Percentiles rank a stretch among this genome's conserved stretches.
These are phyloP conservation scores for Phaseolus coccineus DNA, from an alignment of 331 rosid species.

Conservation along the genomic window DNA sequence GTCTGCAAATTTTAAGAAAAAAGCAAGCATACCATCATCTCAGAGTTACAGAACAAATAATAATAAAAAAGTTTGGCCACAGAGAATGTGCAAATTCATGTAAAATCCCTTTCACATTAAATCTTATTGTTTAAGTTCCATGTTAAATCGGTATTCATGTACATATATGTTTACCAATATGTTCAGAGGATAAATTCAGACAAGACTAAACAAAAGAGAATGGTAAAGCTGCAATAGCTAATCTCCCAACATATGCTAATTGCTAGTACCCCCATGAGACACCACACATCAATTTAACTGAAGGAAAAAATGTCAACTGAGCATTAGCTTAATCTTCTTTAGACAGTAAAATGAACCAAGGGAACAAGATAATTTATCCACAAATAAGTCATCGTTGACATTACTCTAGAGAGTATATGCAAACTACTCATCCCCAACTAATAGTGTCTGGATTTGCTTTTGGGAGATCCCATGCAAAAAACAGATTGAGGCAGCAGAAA, in stretches of 20 bases:
- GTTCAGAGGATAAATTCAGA: constrained; percentile 10
- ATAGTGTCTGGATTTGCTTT: constrained; percentile 4
- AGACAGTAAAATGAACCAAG: background rate
- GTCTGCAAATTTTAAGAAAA: constrained; percentile 58
- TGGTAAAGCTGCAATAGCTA: background rate
- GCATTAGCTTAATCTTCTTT: background rate
- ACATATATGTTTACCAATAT: background rate
- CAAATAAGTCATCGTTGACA: constrained; percentile 30
- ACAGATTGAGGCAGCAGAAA: constrained; percentile 34
- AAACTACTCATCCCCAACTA: constrained; percentile 6
- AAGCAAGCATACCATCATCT: constrained; percentile 33
- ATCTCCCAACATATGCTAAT: background rate
- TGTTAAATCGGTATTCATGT: background rate
- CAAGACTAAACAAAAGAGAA: background rate
- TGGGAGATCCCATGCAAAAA: constrained; percentile 10
- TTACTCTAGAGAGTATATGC: background rate
- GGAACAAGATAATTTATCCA: background rate
- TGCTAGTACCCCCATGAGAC: background rate
- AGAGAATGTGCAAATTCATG: constrained; percentile 18
- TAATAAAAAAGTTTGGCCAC: constrained; percentile 40
- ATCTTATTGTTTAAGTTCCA: background rate
- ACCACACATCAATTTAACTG: background rate
- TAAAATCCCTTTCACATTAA: background rate
- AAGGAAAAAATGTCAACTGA: background rate
- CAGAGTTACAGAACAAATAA: constrained; percentile 26